These are phyloP conservation scores for Didymella sp. DNA, from an alignment of 2,329 filamentous ascomycete genomes.

Conservation along the genomic window DNA sequence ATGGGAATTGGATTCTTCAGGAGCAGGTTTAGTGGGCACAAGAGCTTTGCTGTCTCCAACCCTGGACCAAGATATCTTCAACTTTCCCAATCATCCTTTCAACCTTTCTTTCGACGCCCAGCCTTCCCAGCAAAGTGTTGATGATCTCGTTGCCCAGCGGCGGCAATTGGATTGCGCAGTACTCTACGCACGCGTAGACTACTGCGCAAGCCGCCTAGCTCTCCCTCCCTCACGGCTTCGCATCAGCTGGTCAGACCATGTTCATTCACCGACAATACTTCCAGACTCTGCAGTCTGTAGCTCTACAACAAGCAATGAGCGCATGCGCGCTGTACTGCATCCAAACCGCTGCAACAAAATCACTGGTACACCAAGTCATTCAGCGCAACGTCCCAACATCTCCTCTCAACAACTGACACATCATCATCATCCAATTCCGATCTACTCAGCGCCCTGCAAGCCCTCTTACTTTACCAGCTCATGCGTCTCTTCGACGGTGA, in stretches of 20 bases:
- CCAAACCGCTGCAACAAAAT: not conserved
- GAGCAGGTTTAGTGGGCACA: not conserved
- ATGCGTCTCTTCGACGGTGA: conserved; percentile 1
- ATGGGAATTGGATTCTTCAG: not conserved
- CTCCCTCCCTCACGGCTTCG: not conserved
- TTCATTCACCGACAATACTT: conserved; percentile 1
- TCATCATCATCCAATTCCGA: not conserved
- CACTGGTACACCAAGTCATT: not conserved
- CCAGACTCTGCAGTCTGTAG: not conserved
- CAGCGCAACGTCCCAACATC: not conserved
- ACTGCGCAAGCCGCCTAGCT: not conserved
- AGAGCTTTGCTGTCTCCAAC: conserved; percentile 1
- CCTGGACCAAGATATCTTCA: conserved; percentile 11
- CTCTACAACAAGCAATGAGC: conserved; percentile 1
- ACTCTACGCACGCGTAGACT: not conserved
- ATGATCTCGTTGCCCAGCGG: not conserved
- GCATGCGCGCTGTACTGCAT: conserved; percentile 2
- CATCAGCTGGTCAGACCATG: not conserved
- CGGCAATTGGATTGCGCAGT: not conserved
- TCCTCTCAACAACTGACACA: not conserved
- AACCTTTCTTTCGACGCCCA: conserved; percentile 1
- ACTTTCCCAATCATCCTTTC: conserved; percentile 23
- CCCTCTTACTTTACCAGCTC: conserved; percentile 1
- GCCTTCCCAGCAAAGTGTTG: not conserved
- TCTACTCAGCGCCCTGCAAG: not conserved